A percentile compares a stretch with the other conserved stretches of the same genome.
Conservation (phyloP, 148 eudicot genomes). For the Bassia scoparia region DNA sequence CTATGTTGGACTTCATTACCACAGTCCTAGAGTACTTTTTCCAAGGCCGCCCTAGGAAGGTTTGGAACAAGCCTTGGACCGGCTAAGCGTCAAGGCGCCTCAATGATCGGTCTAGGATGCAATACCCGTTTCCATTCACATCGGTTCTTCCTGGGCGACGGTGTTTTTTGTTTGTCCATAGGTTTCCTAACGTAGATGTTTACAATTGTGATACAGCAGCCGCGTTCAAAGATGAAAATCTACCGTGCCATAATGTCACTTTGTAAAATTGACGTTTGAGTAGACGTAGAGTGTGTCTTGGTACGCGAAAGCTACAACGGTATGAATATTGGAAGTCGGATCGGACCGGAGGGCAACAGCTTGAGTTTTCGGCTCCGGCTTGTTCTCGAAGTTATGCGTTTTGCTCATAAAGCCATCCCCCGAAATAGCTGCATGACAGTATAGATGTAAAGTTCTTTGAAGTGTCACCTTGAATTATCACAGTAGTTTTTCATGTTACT, state of each 20-base stretch:
- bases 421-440: constrained; percentile 24
- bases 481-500: too few relatives aligned
- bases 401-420: constrained; percentile 39
- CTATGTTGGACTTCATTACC: constrained; percentile 38
- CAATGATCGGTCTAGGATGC: constrained; percentile 41
- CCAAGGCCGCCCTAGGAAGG: constrained; percentile 66
- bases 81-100: constrained; percentile 38
- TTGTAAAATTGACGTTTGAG: constrained; percentile 38
- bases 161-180: constrained; percentile 34
- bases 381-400: constrained; percentile 40
- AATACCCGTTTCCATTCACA: constrained; percentile 36
- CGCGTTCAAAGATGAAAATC: constrained; percentile 41
- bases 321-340: constrained; percentile 33
- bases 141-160: constrained; percentile 35
- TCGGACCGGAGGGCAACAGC: constrained; percentile 35
- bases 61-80: constrained; percentile 20
- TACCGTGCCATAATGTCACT: constrained; percentile 37
- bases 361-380: constrained; percentile 38
- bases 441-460: too few relatives aligned
- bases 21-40: constrained; percentile 50
- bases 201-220: constrained; percentile 29
- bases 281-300: constrained; percentile 42
- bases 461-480: too few relatives aligned
- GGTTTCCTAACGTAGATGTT: constrained; percentile 32
- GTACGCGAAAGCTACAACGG: constrained; percentile 36